A percentile compares a stretch with the other conserved stretches of the same genome.
phyloP scores from a whole-genome alignment of 1,139 yeast species.

The Protomyces inundatus region DNA sequence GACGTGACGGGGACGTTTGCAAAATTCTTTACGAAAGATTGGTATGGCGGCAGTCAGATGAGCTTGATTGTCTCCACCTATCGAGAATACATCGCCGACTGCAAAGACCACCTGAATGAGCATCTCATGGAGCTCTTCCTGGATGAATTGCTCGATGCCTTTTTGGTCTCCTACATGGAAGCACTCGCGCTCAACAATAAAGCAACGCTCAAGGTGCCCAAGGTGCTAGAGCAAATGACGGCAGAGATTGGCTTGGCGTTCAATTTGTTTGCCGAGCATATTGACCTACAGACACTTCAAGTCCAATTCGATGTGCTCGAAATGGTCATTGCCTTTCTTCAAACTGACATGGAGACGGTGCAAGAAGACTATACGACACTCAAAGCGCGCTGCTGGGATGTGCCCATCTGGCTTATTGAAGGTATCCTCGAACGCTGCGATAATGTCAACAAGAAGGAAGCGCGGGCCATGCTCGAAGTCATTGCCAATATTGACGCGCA shows the following conservation, averaged over 20 bases:
- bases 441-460: slow-evolving; percentile 24
- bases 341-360: slow-evolving; percentile 12
- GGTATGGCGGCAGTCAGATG: slow-evolving; percentile 39
- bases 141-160: slow-evolving; percentile 51
- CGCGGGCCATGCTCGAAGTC: slow-evolving; percentile 17
- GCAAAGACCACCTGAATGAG: slow-evolving; percentile 51
- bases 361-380: slow-evolving; percentile 24
- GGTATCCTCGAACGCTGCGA: slow-evolving; percentile 25
- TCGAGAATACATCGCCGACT: slow-evolving; percentile 37
- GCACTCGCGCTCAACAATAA: slow-evolving; percentile 41
- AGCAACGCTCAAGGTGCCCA: slow-evolving; percentile 23
- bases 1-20: slow-evolving; percentile 54
- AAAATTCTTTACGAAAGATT: slow-evolving; percentile 48
- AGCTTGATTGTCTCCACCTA: slow-evolving; percentile 39
- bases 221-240: slow-evolving; percentile 28
- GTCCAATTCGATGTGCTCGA: slow-evolving; percentile 26
- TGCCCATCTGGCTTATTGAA: slow-evolving; percentile 25
- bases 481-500: neutral
- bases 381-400: slow-evolving; percentile 26
- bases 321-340: slow-evolving; percentile 25
- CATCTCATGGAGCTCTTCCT: slow-evolving; percentile 51
- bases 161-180: slow-evolving; percentile 47
- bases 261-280: slow-evolving; percentile 26
- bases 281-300: slow-evolving; percentile 20
- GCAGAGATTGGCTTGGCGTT: slow-evolving; percentile 27